Evolutionary conservation across 2,329 filamentous ascomycete genomes (phyloP).

Genomic region (Exophiala spinifera): DNA sequence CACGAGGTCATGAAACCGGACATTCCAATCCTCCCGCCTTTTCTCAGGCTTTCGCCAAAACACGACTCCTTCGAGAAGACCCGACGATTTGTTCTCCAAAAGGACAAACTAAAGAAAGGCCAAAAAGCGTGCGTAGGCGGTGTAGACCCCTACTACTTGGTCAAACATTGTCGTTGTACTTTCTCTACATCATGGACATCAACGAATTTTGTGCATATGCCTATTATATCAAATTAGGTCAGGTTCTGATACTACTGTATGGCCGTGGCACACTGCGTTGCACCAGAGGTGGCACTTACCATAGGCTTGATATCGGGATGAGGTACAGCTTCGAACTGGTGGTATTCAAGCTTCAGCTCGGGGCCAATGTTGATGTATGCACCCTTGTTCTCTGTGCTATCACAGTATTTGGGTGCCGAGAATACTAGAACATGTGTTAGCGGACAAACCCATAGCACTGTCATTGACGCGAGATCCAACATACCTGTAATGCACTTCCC

Average conservation of each 20-base stretch:
- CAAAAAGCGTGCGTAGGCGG: too few relatives aligned
- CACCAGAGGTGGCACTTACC: constrained; percentile 52
- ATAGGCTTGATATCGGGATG: constrained; percentile 96
- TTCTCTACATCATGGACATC: constrained; percentile 25
- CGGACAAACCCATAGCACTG: not conserved
- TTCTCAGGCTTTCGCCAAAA: too few relatives aligned
- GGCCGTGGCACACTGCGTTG: too few relatives aligned
- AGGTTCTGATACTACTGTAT: too few relatives aligned
- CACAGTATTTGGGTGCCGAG: constrained; percentile 95
- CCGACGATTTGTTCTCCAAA: too few relatives aligned
- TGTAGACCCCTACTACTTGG: too few relatives aligned
- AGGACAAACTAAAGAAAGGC: too few relatives aligned
- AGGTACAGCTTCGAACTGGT: constrained; percentile 93
- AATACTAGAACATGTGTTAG: constrained; percentile 62
- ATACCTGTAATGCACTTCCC: constrained; percentile 89
- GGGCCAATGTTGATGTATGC: constrained; percentile 96
- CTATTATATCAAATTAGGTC: constrained; percentile 34
- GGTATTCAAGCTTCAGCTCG: constrained; percentile 85
- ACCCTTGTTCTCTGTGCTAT: constrained; percentile 95
- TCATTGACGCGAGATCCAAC: constrained; percentile 32
- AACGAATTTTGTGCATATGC: constrained; percentile 45
- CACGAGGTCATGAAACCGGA: too few relatives aligned
- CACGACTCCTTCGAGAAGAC: too few relatives aligned
- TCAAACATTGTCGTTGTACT: too few relatives aligned
- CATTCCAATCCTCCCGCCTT: too few relatives aligned